These are phyloP conservation scores for Botrytis porri DNA, from an alignment of 2,329 filamentous ascomycete species.

Conservation along the genomic window DNA sequence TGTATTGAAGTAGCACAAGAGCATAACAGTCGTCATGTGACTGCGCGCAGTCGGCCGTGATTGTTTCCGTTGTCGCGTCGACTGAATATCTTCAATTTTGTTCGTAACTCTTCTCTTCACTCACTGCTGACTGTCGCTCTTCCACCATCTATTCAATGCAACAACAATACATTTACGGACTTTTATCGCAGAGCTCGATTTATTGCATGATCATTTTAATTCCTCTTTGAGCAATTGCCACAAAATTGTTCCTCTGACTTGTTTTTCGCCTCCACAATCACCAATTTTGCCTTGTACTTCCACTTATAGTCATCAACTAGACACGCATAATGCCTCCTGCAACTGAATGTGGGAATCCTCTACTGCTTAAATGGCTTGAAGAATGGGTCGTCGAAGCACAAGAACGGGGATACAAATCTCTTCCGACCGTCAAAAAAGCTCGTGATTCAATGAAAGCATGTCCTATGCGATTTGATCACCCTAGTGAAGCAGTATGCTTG, in stretches of 20 bases:
- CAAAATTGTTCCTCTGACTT: neutral
- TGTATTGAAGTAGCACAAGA: neutral
- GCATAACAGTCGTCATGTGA: neutral
- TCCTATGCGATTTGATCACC: conserved; percentile 61
- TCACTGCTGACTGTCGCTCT: neutral
- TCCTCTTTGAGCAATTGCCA: neutral
- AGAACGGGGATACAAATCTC: conserved; percentile 66
- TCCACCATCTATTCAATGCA: neutral
- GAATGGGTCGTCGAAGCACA: conserved; percentile 72
- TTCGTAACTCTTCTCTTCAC: neutral
- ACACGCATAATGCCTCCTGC: conserved; percentile 3
- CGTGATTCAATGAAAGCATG: conserved; percentile 75
- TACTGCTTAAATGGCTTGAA: conserved; percentile 70
- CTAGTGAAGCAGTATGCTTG: conserved; percentile 69
- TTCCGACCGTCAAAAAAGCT: conserved; percentile 47
- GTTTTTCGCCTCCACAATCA: neutral
- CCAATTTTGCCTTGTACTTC: neutral
- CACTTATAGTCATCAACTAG: neutral
- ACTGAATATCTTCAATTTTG: neutral
- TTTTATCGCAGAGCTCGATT: neutral
- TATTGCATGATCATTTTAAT: neutral
- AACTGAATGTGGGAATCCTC: conserved; percentile 53
- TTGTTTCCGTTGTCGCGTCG: conserved; percentile 2
- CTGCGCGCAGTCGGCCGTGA: neutral
- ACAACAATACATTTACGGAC: neutral